Evolutionary conservation across 2,329 filamentous ascomycete species (phyloP).

Genomic region (Microdochium trichocladiopsis): DNA sequence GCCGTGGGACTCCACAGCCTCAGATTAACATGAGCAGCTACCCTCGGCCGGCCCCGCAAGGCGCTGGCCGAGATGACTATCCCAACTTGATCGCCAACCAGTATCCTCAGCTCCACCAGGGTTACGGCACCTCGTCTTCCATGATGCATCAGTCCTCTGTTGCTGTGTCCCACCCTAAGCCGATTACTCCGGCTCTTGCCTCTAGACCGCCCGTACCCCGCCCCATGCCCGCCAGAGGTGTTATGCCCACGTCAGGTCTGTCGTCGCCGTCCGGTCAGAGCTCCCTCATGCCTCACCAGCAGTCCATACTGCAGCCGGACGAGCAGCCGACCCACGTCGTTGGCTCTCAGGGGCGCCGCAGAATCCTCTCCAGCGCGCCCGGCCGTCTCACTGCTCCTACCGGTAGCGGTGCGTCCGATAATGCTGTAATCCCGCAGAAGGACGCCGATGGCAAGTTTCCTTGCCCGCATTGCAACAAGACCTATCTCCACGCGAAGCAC

Average conservation of each 20-base stretch:
- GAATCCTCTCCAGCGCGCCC: slow-evolving; percentile 85
- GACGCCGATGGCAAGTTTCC: slow-evolving; percentile 97
- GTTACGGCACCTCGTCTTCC: slow-evolving; percentile 46
- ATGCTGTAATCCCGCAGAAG: slow-evolving; percentile 83
- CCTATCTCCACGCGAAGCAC: slow-evolving; percentile 95
- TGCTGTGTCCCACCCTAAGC: slow-evolving; percentile 64
- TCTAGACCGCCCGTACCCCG: slow-evolving; percentile 56
- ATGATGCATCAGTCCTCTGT: slow-evolving; percentile 64
- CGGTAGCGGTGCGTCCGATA: slow-evolving; percentile 65
- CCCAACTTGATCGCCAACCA: slow-evolving; percentile 48
- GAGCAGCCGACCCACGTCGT: slow-evolving; percentile 84
- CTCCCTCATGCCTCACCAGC: slow-evolving; percentile 46
- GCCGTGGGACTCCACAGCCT: too few species aligned
- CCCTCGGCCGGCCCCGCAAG: slow-evolving; percentile 37
- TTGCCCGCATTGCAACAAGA: slow-evolving; percentile 97
- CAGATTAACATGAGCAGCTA: slow-evolving; percentile 49
- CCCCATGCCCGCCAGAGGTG: slow-evolving; percentile 63
- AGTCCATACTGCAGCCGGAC: slow-evolving; percentile 45
- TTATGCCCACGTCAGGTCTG: slow-evolving; percentile 51
- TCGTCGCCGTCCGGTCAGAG: slow-evolving; percentile 55
- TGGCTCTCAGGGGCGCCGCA: slow-evolving; percentile 85
- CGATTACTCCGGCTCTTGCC: slow-evolving; percentile 65
- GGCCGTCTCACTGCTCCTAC: slow-evolving; percentile 73
- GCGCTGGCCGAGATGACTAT: slow-evolving; percentile 40
- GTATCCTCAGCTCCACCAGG: slow-evolving; percentile 46